Evolutionary conservation across 139 green algal genomes (phyloP), one percentile per base, ranked within the genome.

Genomic region (Chlamydomonas asymmetrica): DNA sequence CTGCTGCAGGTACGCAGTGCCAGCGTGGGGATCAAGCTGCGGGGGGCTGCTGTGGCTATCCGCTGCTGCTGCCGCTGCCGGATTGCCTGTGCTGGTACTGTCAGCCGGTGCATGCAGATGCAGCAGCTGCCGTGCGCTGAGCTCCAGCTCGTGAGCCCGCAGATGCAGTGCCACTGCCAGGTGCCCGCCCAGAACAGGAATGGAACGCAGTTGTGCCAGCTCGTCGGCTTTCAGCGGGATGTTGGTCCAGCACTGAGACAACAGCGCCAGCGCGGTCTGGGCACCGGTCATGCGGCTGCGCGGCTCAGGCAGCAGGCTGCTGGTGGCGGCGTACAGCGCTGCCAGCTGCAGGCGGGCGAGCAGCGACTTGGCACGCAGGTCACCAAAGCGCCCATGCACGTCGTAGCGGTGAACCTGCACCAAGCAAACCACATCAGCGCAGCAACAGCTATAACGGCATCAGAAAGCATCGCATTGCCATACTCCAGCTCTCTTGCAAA

Each of bases 341-440:
- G 88, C 88, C n/a, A 92, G 83, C 76, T 90, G 85, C 70, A 90
- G 82, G n/a, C 87, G 80, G 1, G 78, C 65, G 0, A 59, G 43
- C 4, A 79, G 43, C 61, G 66, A 69, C 59, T 3, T 25, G 5
- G 84, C 69, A 22, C 34, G 23, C 23, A 92, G 78, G 82, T 90
- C 54, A 31, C 78, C 49, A 37, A 88, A 87, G 62, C 82, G 78
- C 23, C 45, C 49, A 76, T 92, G 82, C 8, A 86, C 52, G 48
- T 78, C 49, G 41, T 89, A 90, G 59, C 64, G 68, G 71, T 87
- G 78, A 1, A 62, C 60, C 84, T 89, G 80, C n/a, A n/a, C n/a
- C n/a, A n/a, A n/a, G n/a, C n/a, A 43, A 43, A 27, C 27, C 6
- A 23, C 22, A 22, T 22, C 16, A 6, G 45, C 13, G 13, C 13